Conservation (phyloP, 345 rosid genomes). For the Eucalyptus erythrocorys region DNA sequence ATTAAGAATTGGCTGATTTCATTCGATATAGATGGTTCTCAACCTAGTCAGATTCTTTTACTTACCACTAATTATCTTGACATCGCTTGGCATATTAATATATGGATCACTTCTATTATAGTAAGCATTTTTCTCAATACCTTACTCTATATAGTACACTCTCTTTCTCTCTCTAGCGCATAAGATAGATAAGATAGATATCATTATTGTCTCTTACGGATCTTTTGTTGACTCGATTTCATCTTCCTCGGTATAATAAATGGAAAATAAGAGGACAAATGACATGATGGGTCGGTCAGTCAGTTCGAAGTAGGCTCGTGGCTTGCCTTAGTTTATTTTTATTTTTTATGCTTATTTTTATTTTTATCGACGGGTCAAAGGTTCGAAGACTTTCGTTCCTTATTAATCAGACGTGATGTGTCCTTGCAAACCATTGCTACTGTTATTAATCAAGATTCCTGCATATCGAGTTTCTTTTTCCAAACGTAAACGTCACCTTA, state of each 20-base stretch:
- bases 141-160: not conserved
- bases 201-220: not conserved
- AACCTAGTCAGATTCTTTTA: not conserved
- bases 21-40: too few relatives aligned
- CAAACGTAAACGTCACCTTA: not conserved
- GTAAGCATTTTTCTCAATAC: not conserved
- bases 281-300: not conserved
- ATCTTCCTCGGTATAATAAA: not conserved
- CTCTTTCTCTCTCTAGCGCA: not conserved
- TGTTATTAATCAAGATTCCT: not conserved
- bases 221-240: not conserved
- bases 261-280: not conserved
- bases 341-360: too few relatives aligned
- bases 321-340: not conserved
- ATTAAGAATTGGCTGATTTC: too few relatives aligned
- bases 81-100: not conserved
- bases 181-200: not conserved
- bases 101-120: not conserved
- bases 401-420: not conserved
- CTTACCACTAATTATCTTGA: not conserved
- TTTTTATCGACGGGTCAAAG: not conserved
- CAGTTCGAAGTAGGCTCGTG: not conserved
- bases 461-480: not conserved
- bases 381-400: not conserved
- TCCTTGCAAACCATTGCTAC: not conserved